Conservation (phyloP, 2,329 filamentous ascomycete genomes). For the Apiospora phragmitis region DNA sequence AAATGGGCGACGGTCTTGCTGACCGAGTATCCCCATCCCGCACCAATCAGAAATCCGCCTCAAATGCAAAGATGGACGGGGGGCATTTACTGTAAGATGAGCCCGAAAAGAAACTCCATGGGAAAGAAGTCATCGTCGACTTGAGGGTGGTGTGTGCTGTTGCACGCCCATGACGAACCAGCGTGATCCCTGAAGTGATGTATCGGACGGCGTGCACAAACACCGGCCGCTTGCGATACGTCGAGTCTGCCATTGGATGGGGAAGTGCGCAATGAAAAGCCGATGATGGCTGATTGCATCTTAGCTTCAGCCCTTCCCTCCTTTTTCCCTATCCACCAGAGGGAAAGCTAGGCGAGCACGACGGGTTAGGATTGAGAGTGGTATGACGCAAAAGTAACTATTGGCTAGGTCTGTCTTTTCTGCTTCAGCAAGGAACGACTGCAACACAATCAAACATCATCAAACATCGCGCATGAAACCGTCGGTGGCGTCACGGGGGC, state of each 20-base stretch:
- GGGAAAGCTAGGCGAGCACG: neutral
- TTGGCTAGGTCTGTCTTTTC: neutral
- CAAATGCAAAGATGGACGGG: neutral
- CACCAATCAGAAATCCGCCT: neutral
- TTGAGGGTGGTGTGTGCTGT: neutral
- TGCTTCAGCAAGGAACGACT: neutral
- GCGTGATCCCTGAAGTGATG: neutral
- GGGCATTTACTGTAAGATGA: neutral
- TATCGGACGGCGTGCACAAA: neutral
- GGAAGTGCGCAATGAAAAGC: neutral
- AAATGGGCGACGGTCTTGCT: neutral
- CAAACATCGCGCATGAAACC: constrained; percentile 5
- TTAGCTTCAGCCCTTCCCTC: neutral
- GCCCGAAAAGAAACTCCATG: neutral
- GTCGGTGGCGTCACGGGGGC: neutral
- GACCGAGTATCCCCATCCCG: neutral
- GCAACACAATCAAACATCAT: constrained; percentile 6
- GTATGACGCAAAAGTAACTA: constrained; percentile 4
- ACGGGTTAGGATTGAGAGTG: neutral
- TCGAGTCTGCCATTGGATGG: neutral
- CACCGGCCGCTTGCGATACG: neutral
- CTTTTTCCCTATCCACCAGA: neutral
- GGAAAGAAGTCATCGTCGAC: neutral
- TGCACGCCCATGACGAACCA: neutral
- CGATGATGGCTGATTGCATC: neutral